These are phyloP conservation scores for Arachnomyces sp. DNA, from an alignment of 2,329 filamentous ascomycete species.

Conservation along the genomic window DNA sequence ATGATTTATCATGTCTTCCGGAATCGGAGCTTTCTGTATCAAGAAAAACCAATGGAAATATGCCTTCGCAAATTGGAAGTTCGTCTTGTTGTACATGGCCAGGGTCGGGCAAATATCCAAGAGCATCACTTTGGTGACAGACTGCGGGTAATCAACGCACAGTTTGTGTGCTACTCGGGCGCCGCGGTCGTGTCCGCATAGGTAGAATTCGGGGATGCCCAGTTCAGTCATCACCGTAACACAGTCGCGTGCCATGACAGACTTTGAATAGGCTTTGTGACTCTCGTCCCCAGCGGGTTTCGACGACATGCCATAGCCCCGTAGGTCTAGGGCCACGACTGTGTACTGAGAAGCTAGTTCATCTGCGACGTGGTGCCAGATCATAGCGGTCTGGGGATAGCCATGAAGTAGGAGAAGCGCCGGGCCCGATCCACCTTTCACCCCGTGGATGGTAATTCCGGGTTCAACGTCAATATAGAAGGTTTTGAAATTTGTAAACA, in stretches of 20 bases:
- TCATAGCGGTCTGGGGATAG: constrained; percentile 45
- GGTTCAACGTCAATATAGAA: constrained; percentile 21
- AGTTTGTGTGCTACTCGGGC: constrained; percentile 49
- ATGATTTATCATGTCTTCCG: constrained; percentile 39
- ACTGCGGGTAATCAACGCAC: constrained; percentile 38
- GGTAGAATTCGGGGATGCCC: constrained; percentile 34
- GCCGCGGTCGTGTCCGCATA: constrained; percentile 52
- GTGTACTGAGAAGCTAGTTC: constrained; percentile 34
- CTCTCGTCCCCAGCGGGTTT: constrained; percentile 29
- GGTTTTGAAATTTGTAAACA: not conserved
- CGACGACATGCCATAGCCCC: constrained; percentile 45
- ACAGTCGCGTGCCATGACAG: constrained; percentile 43
- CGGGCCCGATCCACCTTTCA: constrained; percentile 30
- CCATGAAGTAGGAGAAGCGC: constrained; percentile 44
- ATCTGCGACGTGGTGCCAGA: constrained; percentile 43
- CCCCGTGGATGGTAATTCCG: constrained; percentile 38
- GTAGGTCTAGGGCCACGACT: constrained; percentile 41
- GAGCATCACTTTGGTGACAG: constrained; percentile 37
- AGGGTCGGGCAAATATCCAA: constrained; percentile 50
- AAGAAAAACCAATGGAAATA: constrained; percentile 56
- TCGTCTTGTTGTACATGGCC: constrained; percentile 42
- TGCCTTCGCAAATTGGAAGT: constrained; percentile 37
- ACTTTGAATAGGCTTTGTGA: constrained; percentile 38
- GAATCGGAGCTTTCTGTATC: constrained; percentile 45
- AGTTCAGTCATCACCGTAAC: constrained; percentile 39